These are phyloP conservation scores for Aureobasidium zeae DNA, from an alignment of 2,329 filamentous ascomycete genomes.

Conservation along the genomic window DNA sequence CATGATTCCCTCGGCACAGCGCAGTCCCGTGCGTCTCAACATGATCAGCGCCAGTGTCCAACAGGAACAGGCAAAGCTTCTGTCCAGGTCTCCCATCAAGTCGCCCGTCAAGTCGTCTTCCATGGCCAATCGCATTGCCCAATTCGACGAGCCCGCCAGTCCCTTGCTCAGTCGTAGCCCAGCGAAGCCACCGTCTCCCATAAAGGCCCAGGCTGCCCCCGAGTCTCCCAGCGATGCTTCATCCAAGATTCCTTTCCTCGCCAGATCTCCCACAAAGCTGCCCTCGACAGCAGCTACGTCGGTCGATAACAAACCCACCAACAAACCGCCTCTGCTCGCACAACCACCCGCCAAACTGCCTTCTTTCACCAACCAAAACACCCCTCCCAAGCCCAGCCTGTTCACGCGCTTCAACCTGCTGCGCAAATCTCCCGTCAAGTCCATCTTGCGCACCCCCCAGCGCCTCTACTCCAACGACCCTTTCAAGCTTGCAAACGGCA, in stretches of 20 bases:
- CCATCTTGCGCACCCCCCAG: constrained; percentile 53
- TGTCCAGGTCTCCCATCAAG: constrained; percentile 17
- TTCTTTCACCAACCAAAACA: constrained; percentile 18
- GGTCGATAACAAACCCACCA: neutral
- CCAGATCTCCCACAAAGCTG: constrained; percentile 26
- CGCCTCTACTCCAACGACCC: constrained; percentile 52
- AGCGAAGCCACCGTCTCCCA: constrained; percentile 19
- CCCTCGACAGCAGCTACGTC: neutral
- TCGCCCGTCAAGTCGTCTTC: constrained; percentile 17
- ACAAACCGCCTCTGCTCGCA: constrained; percentile 14
- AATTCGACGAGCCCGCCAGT: constrained; percentile 15
- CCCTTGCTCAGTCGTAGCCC: constrained; percentile 26
- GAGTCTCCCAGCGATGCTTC: constrained; percentile 18
- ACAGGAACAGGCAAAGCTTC: constrained; percentile 7
- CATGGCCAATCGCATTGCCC: constrained; percentile 11
- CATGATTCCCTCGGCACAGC: constrained; percentile 23
- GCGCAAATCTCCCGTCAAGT: constrained; percentile 47
- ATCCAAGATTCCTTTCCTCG: constrained; percentile 25
- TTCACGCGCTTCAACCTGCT: constrained; percentile 40
- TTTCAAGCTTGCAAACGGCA: constrained; percentile 50
- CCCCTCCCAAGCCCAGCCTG: constrained; percentile 29
- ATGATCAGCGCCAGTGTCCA: constrained; percentile 13
- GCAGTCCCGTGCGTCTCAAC: constrained; percentile 21
- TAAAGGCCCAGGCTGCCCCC: constrained; percentile 1
- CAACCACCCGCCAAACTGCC: constrained; percentile 18